Conservation (phyloP, 2,329 filamentous ascomycete species). For the Sporothrix humicola region DNA sequence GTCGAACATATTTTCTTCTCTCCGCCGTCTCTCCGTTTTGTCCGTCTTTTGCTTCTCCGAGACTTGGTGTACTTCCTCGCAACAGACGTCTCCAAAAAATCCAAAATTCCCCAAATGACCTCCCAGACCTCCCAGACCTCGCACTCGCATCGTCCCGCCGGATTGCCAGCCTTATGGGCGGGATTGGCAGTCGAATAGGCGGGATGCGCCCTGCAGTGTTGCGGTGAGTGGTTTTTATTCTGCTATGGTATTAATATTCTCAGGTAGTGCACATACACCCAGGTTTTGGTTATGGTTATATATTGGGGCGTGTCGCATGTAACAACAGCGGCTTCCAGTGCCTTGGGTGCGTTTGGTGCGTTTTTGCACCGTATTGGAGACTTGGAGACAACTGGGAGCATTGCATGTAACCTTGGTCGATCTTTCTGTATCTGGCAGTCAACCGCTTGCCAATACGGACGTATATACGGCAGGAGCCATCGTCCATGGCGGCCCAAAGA, state of each 20-base stretch:
- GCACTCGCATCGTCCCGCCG: conserved; percentile 19
- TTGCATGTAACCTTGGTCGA: conserved; percentile 19
- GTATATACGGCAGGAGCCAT: neutral
- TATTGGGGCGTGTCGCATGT: conserved; percentile 3
- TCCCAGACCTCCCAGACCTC: neutral
- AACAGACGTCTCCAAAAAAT: too few species aligned
- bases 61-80: neutral
- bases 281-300: neutral
- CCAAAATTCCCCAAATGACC: too few species aligned
- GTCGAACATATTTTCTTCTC: neutral
- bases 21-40: neutral
- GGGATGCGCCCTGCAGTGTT: conserved; percentile 18
- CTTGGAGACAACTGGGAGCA: neutral
- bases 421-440: neutral
- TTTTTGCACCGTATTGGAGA: neutral
- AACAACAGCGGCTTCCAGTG: conserved; percentile 9
- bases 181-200: conserved; percentile 22
- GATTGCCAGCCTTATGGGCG: conserved; percentile 32
- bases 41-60: neutral
- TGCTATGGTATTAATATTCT: too few species aligned
- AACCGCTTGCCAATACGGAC: neutral
- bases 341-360: neutral
- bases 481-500: neutral
- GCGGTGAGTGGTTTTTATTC: conserved; percentile 6
- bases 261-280: neutral